A percentile compares a stretch with the other conserved stretches of the same genome.
Conservation (phyloP, 768 basidiomycete species). For the Auricularia heimuer region DNA sequence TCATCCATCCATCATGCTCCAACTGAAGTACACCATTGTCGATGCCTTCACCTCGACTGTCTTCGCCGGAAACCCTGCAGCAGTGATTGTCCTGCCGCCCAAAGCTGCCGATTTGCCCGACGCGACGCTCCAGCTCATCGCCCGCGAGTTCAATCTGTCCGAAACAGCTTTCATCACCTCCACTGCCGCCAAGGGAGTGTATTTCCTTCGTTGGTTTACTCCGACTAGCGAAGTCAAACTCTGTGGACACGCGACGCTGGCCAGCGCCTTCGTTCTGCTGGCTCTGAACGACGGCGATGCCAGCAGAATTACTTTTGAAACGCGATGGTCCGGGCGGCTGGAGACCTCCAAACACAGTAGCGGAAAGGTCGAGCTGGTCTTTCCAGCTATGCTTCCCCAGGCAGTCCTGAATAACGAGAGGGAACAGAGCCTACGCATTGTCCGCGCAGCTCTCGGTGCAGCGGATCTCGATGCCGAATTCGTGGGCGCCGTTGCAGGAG, state of each 20-base stretch:
- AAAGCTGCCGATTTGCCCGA: slow-evolving; percentile 11
- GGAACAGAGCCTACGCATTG: too few species aligned
- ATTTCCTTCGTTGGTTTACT: slow-evolving; percentile 31
- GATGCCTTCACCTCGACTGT: slow-evolving; percentile 24
- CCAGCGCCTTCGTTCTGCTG: slow-evolving; percentile 23
- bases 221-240: slow-evolving; percentile 23
- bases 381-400: too few species aligned
- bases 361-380: too few species aligned
- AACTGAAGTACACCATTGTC: slow-evolving; percentile 23
- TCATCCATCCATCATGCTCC: background rate
- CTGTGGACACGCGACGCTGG: slow-evolving; percentile 39
- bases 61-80: slow-evolving; percentile 36
- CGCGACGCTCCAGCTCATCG: slow-evolving; percentile 24
- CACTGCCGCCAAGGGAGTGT: slow-evolving; percentile 9
- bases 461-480: too few species aligned
- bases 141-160: slow-evolving; percentile 31
- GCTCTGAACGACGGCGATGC: too few species aligned
- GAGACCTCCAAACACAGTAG: too few species aligned
- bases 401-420: too few species aligned
- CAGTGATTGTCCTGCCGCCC: slow-evolving; percentile 28
- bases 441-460: too few species aligned
- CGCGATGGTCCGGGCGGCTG: too few species aligned
- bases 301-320: too few species aligned
- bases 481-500: background rate
- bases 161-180: background rate